Evolutionary conservation across 2,329 filamentous ascomycete genomes (phyloP), one percentile per base, ranked within the genome.

Genomic region (Herpotrichia juniperi): DNA sequence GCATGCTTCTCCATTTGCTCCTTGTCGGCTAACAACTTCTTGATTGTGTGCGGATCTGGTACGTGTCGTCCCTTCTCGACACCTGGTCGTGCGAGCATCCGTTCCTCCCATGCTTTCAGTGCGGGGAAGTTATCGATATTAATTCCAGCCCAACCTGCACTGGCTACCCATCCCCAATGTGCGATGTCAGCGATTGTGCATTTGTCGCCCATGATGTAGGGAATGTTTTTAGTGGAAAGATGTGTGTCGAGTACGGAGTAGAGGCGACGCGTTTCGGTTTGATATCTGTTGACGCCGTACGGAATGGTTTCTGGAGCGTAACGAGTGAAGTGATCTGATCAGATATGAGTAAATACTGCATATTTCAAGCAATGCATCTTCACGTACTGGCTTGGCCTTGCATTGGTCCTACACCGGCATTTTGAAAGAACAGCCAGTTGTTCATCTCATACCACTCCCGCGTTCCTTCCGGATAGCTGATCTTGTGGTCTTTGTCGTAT

Each of bases 231-330:
- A 11, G 72, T 68, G 7, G 74, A 67, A 5, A 96, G 83, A 49
- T 92, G 86, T 42, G 82, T 84, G 66, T 96, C 87, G 53, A 96
- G 78, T 17, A 91, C 87, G 46, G 85, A 80, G 76, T 94, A 96
- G 1, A 96, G 80, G 2, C 92, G 86, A n/a, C 87, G 82, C 0
- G 89, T 91, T 77, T 96, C 92, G 69, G 91, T 94, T 67, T 81
- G 78, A 76, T 96, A 96, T 42, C 92, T 84, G 67, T 90, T 85
- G 49, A 96, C 85, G 56, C 88, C 91, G 70, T 96, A 96, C 66
- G 87, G 80, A 64, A 96, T 93, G 71, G 83, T 86, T 70, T 93
- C 88, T 0, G 90, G 89, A 1, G 91, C 91, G 66, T 96, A 96
- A 50, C 90, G 84, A 42, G 78, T 79, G 75, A 96, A 96, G 75